Evolutionary conservation across 2,329 filamentous ascomycete species (phyloP), one percentile per base, ranked within the genome.

Genomic region (Trichoderma sp.): DNA sequence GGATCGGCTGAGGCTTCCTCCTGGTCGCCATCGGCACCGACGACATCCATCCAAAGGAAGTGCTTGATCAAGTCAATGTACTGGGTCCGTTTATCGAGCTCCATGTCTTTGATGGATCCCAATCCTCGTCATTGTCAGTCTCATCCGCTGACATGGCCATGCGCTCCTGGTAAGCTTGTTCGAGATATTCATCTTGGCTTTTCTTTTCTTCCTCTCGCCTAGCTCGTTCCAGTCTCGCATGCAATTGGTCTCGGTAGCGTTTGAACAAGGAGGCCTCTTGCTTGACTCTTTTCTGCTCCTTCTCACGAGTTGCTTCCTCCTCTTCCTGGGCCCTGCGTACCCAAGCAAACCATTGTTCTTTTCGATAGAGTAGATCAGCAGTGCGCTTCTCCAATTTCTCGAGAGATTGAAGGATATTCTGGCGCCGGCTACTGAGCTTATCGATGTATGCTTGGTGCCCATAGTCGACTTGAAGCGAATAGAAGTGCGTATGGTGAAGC

Each of bases 61-160:
- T 77, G 72, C 58, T 72, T 75, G 46, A 77, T 76, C 69, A 77
- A 58, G 13, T 76, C 75, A 32, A 77, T 72, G 55, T 74, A 77
- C 4, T 70, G 72, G 24, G 74, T 32, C 18, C 75, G 71, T 39
- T 72, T 73, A 24, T 74, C 69, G 21, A 72, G 26, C 1, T 72
- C 71, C 58, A 74, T 55, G 16, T 76, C 75, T 51, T 76, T 69
- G 6, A 77, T 76, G 3, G 75, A 61, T 77, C 75, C 74, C 74
- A 77, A 0, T 70, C 70, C 21, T 72, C 74, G 0, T 74, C 73
- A n/a, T 70, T 72, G 1, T 76, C 71, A 0, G 66, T 30, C 5
- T 72, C 72, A 8, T 72, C 71, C 26, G 43, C 70, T 4, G 68
- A 68, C 70, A 73, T 63, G 0, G 68, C 59, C 71, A 75, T 74